Evolutionary conservation across 352 stramenopile species (phyloP).

Genomic region (Pythium insidiosum): DNA sequence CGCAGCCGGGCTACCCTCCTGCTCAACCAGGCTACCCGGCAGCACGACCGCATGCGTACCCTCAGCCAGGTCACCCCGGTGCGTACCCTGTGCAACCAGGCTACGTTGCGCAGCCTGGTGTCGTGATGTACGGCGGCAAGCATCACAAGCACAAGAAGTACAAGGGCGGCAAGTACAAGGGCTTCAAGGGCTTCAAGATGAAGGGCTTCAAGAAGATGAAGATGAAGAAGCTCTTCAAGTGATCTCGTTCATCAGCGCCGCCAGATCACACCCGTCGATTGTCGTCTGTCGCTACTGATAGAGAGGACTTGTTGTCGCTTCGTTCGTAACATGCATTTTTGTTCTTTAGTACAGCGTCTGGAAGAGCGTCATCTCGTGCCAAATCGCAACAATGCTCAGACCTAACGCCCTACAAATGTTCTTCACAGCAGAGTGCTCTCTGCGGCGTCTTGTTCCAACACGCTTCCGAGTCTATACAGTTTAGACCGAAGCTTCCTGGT

Average conservation of each 20-base stretch:
- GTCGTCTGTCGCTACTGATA: neutral
- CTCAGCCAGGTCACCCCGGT: slow-evolving; percentile 9
- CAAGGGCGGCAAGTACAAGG: slow-evolving; percentile 12
- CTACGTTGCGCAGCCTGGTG: slow-evolving; percentile 19
- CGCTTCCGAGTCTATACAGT: too few species aligned
- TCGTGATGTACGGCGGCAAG: slow-evolving; percentile 17
- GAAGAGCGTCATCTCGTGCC: too few species aligned
- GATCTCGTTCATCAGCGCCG: neutral
- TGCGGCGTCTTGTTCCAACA: too few species aligned
- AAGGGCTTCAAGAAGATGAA: slow-evolving; percentile 25
- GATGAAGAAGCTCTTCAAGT: slow-evolving; percentile 22
- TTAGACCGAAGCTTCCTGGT: too few species aligned
- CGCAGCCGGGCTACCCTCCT: slow-evolving; percentile 14
- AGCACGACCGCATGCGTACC: too few species aligned
- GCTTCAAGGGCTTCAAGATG: slow-evolving; percentile 8
- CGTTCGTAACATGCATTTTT: too few species aligned
- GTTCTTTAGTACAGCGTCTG: too few species aligned
- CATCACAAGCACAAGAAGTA: slow-evolving; percentile 21
- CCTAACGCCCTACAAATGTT: too few species aligned
- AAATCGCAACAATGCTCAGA: too few species aligned
- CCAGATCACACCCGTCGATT: neutral
- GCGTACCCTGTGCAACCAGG: slow-evolving; percentile 15
- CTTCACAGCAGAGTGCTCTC: too few species aligned
- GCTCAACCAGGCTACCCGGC: slow-evolving; percentile 26
- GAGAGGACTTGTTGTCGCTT: too few species aligned